A percentile compares a stretch with the other conserved stretches of the same genome.
phyloP scores from a whole-genome alignment of 2,329 filamentous ascomycete genomes.

The Alternaria infectoria region DNA sequence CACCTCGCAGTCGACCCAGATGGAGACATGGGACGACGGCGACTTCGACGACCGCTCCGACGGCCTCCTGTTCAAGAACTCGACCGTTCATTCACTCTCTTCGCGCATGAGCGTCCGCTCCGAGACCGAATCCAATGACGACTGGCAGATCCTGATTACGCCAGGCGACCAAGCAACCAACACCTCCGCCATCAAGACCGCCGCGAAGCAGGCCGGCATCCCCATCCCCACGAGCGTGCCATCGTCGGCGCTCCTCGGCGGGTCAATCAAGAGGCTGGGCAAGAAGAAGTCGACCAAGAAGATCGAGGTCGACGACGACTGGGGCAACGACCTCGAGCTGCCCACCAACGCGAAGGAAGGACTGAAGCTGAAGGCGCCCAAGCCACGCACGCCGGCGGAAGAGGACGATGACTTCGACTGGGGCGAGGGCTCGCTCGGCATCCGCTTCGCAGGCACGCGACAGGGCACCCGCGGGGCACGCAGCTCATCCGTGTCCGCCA shows the following conservation, averaged over 20 bases:
- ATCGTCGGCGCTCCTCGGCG: slow-evolving; percentile 85
- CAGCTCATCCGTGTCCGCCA: slow-evolving; percentile 84
- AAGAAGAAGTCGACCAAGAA: slow-evolving; percentile 55
- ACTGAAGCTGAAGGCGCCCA: slow-evolving; percentile 51
- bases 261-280: slow-evolving; percentile 89
- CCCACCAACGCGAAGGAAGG: slow-evolving; percentile 42
- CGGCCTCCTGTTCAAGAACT: slow-evolving; percentile 75
- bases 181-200: slow-evolving; percentile 77
- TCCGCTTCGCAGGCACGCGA: slow-evolving; percentile 84
- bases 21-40: slow-evolving; percentile 71
- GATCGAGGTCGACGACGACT: slow-evolving; percentile 57
- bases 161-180: slow-evolving; percentile 86
- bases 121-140: slow-evolving; percentile 79
- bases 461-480: slow-evolving; percentile 79
- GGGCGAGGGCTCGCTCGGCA: slow-evolving; percentile 91
- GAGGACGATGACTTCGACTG: slow-evolving; percentile 86
- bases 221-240: slow-evolving; percentile 87
- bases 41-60: slow-evolving; percentile 52
- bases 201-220: slow-evolving; percentile 87
- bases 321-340: slow-evolving; percentile 59
- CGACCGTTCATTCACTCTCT: slow-evolving; percentile 76
- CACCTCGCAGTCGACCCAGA: slow-evolving; percentile 59
- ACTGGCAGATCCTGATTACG: slow-evolving; percentile 84
- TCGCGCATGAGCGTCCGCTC: slow-evolving; percentile 85
- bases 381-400: slow-evolving; percentile 54